Base-by-base conservation (phyloP, 768 basidiomycete species). In the Royoungia palumana region DNA sequence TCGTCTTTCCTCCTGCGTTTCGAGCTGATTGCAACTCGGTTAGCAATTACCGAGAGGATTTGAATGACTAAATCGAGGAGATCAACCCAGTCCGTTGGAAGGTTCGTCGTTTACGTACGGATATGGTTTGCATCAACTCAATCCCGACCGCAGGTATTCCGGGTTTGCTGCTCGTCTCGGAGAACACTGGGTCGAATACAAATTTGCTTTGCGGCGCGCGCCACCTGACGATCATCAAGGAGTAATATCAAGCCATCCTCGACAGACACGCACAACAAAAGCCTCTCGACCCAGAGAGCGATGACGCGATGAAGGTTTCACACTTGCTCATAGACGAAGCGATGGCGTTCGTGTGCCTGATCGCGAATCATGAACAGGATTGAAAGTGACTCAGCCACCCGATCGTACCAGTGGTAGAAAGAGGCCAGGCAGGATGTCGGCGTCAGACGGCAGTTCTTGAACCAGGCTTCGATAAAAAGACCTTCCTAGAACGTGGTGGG, bases 241-340 rank as follows among this genome's bases (percentile, higher is more conserved):
- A 67, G 30, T 64, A 72, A 47, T 69, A 70, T 46, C 36, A 65
- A 38, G 49, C 62, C 6, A 71, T 73, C 47, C 49, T 71, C 17
- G 60, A 58, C 9, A 55, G 68, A 25, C 71, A 71, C 47, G 30
- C 35, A 21, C 30, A 20, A 0, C 64, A 66, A 34, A 13, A 30
- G 5, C 64, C 54, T 27, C 66, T 72, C 16, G 66, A 72, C 16
- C 66, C 64, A 0, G 72, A 73, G 46, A 58, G 63, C 47, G 73
- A 73, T 44, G 58, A 69, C 4, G 48, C 65, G 5, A 73, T 73
- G 71, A 66, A 63, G 44, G 69, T 69, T 43, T 72, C 70, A 2
- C 72, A 71, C 47, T 51, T 73, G 19, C 59, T 61, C 17, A 47
- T 72, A 0, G 71, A 73, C 47, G 71, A 73, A 55, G 40, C 55